Conservation (phyloP, 73 alveolate species). For the Diophrys sp. region DNA sequence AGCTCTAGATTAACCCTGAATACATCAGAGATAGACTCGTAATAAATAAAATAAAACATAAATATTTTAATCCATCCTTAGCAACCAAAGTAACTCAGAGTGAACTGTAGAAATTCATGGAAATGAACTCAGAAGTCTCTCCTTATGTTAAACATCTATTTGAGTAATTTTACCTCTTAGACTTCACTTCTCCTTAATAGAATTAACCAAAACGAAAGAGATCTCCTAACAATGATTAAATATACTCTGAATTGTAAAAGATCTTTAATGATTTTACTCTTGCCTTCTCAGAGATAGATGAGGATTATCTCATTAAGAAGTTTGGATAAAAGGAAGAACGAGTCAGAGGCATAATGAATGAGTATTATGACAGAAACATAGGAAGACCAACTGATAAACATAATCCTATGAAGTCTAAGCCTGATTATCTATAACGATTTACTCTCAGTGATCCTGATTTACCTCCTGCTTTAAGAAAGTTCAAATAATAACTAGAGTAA, state of each 20-base stretch:
- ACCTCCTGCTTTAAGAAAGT: neutral
- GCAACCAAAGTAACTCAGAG: neutral
- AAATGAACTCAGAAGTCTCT: neutral
- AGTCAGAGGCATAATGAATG: neutral
- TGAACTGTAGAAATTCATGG: neutral
- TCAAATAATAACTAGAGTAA: neutral
- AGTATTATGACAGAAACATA: neutral
- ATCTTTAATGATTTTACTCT: neutral
- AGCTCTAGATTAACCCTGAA: neutral
- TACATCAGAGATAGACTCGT: neutral
- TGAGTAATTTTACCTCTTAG: neutral
- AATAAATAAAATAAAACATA: neutral
- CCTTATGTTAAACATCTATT: neutral
- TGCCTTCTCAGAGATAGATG: neutral
- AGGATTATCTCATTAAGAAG: neutral
- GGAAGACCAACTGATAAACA: neutral
- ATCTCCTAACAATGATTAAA: neutral
- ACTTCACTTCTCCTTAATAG: too few relatives aligned
- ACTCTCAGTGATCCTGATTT: neutral
- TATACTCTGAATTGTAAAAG: neutral
- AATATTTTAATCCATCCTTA: neutral
- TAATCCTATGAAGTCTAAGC: neutral
- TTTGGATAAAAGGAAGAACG: neutral
- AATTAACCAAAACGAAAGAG: neutral
- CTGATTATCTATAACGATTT: neutral